Evolutionary conservation across 805 yeast species (phyloP).

Genomic region (Lipomyces japonicus): DNA sequence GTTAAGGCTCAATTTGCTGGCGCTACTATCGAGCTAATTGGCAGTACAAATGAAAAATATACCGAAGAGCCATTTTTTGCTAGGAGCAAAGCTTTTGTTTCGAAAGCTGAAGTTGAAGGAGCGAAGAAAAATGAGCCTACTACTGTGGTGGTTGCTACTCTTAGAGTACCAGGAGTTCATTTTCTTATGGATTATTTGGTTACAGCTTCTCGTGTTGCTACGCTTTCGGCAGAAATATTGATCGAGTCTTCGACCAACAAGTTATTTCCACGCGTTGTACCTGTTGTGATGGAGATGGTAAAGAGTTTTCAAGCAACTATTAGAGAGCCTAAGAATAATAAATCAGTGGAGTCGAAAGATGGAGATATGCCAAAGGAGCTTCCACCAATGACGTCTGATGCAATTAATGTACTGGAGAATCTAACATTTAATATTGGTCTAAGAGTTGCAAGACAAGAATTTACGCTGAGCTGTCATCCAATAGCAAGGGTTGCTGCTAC

Average conservation of each 20-base stretch:
- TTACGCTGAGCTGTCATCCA: conserved; percentile 87
- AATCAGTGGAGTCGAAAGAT: background rate
- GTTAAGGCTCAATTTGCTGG: conserved; percentile 22
- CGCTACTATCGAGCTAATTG: conserved; percentile 21
- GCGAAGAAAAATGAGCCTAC: background rate
- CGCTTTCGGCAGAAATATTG: conserved; percentile 46
- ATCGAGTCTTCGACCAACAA: conserved; percentile 71
- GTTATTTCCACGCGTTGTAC: conserved; percentile 71
- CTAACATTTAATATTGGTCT: conserved; percentile 62
- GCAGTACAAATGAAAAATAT: conserved; percentile 21
- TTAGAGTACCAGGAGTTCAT: conserved; percentile 29
- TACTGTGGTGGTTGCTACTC: conserved; percentile 18
- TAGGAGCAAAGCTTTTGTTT: background rate
- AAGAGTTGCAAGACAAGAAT: conserved; percentile 64
- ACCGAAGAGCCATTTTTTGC: conserved; percentile 15
- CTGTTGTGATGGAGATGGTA: conserved; percentile 61
- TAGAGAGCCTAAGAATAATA: conserved; percentile 27
- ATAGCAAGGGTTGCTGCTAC: conserved; percentile 88
- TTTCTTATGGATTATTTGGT: conserved; percentile 19
- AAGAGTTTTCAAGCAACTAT: conserved; percentile 50
- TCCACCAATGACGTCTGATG: background rate
- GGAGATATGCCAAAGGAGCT: background rate
- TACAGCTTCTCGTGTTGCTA: background rate
- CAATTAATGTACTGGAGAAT: conserved; percentile 44
- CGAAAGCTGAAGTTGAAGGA: conserved; percentile 1